Evolutionary conservation across 176 grass and related monocot genomes (phyloP).

Genomic region (Juncus inflexus): DNA sequence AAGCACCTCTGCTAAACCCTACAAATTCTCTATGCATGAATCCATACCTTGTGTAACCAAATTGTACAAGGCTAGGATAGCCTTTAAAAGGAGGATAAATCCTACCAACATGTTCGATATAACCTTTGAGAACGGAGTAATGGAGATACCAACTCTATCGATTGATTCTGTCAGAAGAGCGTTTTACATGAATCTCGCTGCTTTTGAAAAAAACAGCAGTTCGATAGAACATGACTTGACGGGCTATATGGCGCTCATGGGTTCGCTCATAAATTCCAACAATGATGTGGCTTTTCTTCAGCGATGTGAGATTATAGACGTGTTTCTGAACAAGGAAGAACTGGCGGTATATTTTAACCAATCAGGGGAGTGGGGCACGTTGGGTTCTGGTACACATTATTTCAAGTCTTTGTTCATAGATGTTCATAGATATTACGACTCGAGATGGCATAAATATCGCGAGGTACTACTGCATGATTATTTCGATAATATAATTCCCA

Average conservation of each 20-base stretch:
- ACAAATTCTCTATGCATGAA: conserved; percentile 1
- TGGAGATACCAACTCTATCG: conserved; percentile 9
- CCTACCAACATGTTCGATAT: not conserved
- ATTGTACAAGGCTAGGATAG: not conserved
- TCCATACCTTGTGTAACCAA: not conserved
- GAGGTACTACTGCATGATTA: too few relatives aligned
- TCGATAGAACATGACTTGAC: too few relatives aligned
- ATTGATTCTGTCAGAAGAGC: not conserved
- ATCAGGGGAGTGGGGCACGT: not conserved
- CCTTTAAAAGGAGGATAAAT: conserved; percentile 13
- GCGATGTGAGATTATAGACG: conserved; percentile 13
- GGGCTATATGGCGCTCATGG: conserved; percentile 21
- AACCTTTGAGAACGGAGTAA: not conserved
- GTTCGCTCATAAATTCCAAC: not conserved
- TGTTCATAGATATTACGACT: not conserved
- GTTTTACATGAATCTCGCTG: conserved; percentile 2
- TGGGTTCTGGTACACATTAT: not conserved
- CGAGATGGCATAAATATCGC: too few relatives aligned
- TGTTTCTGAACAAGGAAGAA: too few relatives aligned
- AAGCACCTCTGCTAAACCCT: too few relatives aligned
- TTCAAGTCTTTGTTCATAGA: conserved; percentile 3
- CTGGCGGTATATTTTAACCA: conserved; percentile 11
- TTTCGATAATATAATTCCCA: too few relatives aligned
- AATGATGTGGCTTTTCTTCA: conserved; percentile 21
- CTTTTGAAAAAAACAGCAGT: too few relatives aligned